These are phyloP conservation scores for Helenozyma rhizophorensis DNA, from an alignment of 805 yeast genomes.

Conservation along the genomic window DNA sequence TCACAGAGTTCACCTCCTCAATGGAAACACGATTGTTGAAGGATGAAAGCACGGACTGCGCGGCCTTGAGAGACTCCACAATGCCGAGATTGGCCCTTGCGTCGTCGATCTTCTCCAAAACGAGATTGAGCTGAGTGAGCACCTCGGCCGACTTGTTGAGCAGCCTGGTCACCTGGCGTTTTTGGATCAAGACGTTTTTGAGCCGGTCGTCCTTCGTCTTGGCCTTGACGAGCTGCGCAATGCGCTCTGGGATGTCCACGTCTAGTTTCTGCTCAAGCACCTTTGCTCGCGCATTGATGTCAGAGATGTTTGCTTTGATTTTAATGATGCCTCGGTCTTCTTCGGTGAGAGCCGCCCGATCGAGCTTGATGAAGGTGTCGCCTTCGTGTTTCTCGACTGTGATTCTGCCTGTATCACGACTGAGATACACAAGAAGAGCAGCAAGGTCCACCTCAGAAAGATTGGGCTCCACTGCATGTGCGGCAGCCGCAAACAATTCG, in stretches of 20 bases:
- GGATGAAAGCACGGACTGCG: conserved; percentile 22
- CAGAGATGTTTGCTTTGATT: conserved; percentile 19
- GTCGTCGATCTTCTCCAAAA: conserved; percentile 32
- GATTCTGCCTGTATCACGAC: conserved; percentile 20
- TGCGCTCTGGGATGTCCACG: conserved; percentile 12
- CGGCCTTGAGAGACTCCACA: conserved; percentile 21
- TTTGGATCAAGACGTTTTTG: conserved; percentile 15
- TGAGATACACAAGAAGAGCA: conserved; percentile 23
- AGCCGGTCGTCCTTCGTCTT: conserved; percentile 16
- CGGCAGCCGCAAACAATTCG: conserved; percentile 7
- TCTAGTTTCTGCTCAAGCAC: conserved; percentile 18
- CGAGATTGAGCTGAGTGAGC: conserved; percentile 18
- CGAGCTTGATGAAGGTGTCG: conserved; percentile 20
- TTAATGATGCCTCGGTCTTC: conserved; percentile 30
- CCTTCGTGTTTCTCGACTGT: not conserved
- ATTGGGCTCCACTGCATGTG: conserved; percentile 5
- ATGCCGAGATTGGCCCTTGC: conserved; percentile 26
- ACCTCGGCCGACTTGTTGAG: conserved; percentile 15
- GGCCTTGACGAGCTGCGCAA: conserved; percentile 13
- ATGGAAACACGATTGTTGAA: conserved; percentile 26
- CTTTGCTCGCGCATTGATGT: conserved; percentile 15
- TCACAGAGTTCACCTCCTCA: conserved; percentile 24
- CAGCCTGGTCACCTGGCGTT: conserved; percentile 13
- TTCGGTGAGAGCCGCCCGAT: conserved; percentile 14
- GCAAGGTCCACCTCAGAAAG: conserved; percentile 22